Evolutionary conservation across 768 basidiomycete genomes (phyloP).

Genomic region (Saitozyma podzolica): DNA sequence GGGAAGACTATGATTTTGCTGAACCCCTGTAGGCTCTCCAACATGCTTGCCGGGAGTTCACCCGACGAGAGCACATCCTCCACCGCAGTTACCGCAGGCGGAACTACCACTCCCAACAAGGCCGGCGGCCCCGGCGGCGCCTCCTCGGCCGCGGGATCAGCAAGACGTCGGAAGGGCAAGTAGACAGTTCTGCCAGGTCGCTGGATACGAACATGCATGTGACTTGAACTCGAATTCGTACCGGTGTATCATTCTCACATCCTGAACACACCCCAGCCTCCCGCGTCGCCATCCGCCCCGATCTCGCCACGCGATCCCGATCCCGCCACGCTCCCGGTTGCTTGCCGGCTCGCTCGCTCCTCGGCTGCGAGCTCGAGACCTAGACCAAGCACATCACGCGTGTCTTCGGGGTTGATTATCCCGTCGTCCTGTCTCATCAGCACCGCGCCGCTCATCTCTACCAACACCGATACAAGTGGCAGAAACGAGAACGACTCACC

Average conservation of each 20-base stretch:
- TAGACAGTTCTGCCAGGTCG: no score
- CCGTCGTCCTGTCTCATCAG: conserved; percentile 36
- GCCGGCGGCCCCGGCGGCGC: no score
- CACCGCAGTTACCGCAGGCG: no score
- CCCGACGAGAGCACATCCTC: no score
- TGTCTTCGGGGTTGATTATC: conserved; percentile 84
- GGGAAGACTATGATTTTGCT: not conserved
- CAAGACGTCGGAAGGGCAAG: no score
- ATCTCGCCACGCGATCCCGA: conserved; percentile 61
- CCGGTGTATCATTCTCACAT: conserved; percentile 60
- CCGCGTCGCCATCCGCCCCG: conserved; percentile 49
- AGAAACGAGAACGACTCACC: conserved; percentile 54
- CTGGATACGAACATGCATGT: no score
- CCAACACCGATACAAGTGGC: not conserved
- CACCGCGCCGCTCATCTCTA: not conserved
- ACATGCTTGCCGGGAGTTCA: conserved; percentile 24
- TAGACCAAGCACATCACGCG: conserved; percentile 81
- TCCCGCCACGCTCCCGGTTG: conserved; percentile 55
- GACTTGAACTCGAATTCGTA: no score
- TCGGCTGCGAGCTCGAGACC: conserved; percentile 71
- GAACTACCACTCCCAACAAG: no score
- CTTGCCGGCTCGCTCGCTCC: conserved; percentile 45
- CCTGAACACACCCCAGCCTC: conserved; percentile 77
- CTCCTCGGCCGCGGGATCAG: no score
- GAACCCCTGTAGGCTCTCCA: conserved; percentile 16